These are phyloP conservation scores for Talaromyces rugulosus DNA, from an alignment of 2,329 filamentous ascomycete species.

Conservation along the genomic window DNA sequence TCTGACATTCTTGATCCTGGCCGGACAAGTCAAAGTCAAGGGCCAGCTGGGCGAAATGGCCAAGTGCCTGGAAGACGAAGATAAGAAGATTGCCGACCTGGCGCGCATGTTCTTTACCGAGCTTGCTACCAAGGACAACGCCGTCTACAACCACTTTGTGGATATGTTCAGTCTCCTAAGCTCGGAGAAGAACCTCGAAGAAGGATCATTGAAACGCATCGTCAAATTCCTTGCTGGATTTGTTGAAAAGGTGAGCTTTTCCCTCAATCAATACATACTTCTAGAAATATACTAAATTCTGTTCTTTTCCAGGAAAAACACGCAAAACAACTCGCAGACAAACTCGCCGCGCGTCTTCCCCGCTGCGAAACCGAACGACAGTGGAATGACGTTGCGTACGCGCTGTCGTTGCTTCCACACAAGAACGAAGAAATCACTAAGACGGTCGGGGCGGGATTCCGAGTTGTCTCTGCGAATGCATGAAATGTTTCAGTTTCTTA, in stretches of 20 bases:
- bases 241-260: slow-evolving; percentile 79
- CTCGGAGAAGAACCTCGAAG: slow-evolving; percentile 72
- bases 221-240: slow-evolving; percentile 92
- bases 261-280: background rate
- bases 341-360: slow-evolving; percentile 78
- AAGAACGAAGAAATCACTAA: slow-evolving; percentile 47
- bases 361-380: slow-evolving; percentile 90
- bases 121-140: slow-evolving; percentile 95
- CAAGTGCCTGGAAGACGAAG: slow-evolving; percentile 95
- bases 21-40: slow-evolving; percentile 98
- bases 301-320: slow-evolving; percentile 73
- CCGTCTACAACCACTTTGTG: slow-evolving; percentile 98
- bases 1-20: slow-evolving; percentile 91
- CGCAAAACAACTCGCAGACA: slow-evolving; percentile 87
- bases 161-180: slow-evolving; percentile 96
- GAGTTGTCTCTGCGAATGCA: slow-evolving; percentile 61
- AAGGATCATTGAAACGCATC: slow-evolving; percentile 80
- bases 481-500: slow-evolving; percentile 25
- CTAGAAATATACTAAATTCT: slow-evolving; percentile 13
- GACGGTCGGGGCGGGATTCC: slow-evolving; percentile 44
- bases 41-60: slow-evolving; percentile 98
- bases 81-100: slow-evolving; percentile 88
- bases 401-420: slow-evolving; percentile 81
- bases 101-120: slow-evolving; percentile 98
- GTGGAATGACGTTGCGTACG: slow-evolving; percentile 97